Base-by-base conservation (phyloP, 495 filamentous ascomycete species). In the Podospora bellae-mahoneyi region DNA sequence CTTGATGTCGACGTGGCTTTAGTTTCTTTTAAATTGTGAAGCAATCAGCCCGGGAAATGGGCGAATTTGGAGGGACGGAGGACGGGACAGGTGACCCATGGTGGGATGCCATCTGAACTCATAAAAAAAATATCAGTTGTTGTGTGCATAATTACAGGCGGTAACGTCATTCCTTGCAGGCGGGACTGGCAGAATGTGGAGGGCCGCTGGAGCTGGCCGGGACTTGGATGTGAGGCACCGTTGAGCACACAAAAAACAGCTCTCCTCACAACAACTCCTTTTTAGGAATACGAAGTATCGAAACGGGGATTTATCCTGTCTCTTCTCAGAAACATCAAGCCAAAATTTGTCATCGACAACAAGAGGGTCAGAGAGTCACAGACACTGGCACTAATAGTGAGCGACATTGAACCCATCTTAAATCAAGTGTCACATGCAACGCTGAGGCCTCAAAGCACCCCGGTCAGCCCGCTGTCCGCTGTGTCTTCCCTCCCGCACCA, bases 401-500 rank as follows among this genome's bases (percentile, higher is more conserved):
- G 39, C 39, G 39, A 18, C 39, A 48, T 48, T 48, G 9, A 16
- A 48, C 39, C 39, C 39, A 48, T 58, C 55, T 58, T 26, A 20
- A 20, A 26, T 10, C 55, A 30, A 30, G 30, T 62, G 60, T 62
- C 60, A 62, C 60, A 62, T 62, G 60, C 60, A 32, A 32, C 18
- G 16, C 23, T 26, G 30, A 62, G 60, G 60, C 60, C 23, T 30
- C 20, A 18, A 18, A 58, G 55, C 60, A 27, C 60, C 60, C 60
- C 27, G 60, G 60, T 62, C 60, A 62, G 9, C 23, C 23, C 23
- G 23, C 23, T 23, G 23, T 1, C 30, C 60, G 30, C 60, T n/a
- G 18, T 2, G 55, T 27, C 28, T 57, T 61, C 53, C 59, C 53
- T 60, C 62, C 73, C 73, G 73, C 71, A 54, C 64, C 70, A 72